A percentile compares a stretch with the other conserved stretches of the same genome.
Evolutionary conservation across 1,284 basidiomycete species (phyloP).

Genomic region (Trichosporon sp.): DNA sequence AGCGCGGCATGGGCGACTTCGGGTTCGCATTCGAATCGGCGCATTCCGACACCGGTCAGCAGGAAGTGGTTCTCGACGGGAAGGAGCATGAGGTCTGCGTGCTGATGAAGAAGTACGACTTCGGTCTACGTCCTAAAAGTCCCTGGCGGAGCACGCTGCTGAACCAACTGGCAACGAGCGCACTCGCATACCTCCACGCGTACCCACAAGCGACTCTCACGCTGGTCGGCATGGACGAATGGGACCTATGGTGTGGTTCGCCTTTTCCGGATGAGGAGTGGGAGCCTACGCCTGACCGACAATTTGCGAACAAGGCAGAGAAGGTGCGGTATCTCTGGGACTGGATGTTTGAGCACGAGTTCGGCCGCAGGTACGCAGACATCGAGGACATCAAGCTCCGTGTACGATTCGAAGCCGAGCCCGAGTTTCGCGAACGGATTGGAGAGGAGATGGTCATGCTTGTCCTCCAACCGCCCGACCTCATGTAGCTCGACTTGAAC

Average conservation of each 20-base stretch:
- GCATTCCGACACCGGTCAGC: background rate
- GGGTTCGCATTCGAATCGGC: background rate
- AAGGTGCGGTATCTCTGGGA: background rate
- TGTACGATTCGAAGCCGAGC: background rate
- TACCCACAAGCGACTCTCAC: background rate
- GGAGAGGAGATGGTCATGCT: background rate
- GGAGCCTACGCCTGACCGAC: background rate
- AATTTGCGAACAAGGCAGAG: background rate
- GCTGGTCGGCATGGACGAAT: background rate
- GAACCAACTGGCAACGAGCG: background rate
- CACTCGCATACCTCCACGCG: background rate
- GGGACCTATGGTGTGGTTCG: background rate
- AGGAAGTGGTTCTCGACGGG: background rate
- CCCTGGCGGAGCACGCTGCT: background rate
- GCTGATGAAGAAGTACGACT: background rate
- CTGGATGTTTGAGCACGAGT: background rate
- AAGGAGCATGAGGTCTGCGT: background rate
- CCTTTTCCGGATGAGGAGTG: background rate
- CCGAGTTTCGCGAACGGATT: background rate
- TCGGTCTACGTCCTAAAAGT: background rate
- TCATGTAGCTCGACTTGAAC: too few species aligned
- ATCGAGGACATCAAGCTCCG: background rate
- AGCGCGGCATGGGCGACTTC: background rate
- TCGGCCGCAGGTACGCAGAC: background rate
- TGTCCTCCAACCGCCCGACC: background rate